phyloP scores from a whole-genome alignment of 352 stramenopile genomes.

The Pythium guiyangense region DNA sequence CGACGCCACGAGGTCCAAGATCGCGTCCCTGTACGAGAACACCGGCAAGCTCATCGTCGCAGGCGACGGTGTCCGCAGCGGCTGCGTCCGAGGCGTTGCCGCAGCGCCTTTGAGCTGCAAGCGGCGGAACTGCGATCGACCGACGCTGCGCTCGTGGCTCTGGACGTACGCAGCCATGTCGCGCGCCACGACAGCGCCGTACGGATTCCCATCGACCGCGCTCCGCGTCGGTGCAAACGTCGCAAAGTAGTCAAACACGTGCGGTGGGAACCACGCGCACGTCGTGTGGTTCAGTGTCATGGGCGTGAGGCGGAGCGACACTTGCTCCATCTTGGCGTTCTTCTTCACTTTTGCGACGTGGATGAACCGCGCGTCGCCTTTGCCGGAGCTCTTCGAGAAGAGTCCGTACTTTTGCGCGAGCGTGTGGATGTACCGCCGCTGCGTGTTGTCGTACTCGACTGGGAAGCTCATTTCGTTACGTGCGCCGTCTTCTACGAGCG shows the following conservation, averaged over 20 bases:
- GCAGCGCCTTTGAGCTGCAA: conserved; percentile 14
- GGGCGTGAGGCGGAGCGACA: conserved; percentile 49
- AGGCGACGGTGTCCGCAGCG: background rate
- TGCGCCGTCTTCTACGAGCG: conserved; percentile 53
- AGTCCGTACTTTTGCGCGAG: conserved; percentile 76
- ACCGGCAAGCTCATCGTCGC: conserved; percentile 46
- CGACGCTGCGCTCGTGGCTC: conserved; percentile 14
- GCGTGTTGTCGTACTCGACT: conserved; percentile 59
- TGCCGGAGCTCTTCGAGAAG: conserved; percentile 81
- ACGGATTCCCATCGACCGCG: conserved; percentile 6
- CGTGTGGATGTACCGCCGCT: conserved; percentile 79
- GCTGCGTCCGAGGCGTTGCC: background rate
- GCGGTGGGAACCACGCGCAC: conserved; percentile 36
- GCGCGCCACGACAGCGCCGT: conserved; percentile 5
- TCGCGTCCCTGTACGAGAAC: conserved; percentile 53
- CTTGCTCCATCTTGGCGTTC: conserved; percentile 69
- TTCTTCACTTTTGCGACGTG: conserved; percentile 82
- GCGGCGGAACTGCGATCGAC: conserved; percentile 31
- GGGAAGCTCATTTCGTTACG: conserved; percentile 69
- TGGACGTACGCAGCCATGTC: conserved; percentile 13
- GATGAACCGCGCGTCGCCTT: conserved; percentile 58
- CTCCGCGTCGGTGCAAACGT: conserved; percentile 20
- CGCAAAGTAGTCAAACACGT: conserved; percentile 37
- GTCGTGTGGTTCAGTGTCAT: conserved; percentile 27
- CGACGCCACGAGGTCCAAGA: conserved; percentile 64